Base-by-base conservation (phyloP, 805 yeast species). In the Candida ponderosae region DNA sequence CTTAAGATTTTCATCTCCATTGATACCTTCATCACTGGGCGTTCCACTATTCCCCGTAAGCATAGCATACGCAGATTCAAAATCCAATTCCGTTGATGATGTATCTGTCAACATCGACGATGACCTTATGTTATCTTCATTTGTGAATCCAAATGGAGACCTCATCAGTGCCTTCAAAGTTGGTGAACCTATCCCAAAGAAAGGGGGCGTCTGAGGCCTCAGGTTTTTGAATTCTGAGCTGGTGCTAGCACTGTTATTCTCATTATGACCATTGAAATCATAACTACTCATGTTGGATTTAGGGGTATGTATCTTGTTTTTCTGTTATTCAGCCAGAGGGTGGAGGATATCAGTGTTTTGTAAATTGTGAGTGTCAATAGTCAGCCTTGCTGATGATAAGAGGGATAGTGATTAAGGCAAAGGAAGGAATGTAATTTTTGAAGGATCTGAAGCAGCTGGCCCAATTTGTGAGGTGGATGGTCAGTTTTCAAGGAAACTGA, bases 11-110 rank as follows among this genome's bases (percentile, higher is more conserved):
- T 24, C 28, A 3, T 24, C 28, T 13, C 13, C 13, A 24, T 13
- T 24, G 14, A 6, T 24, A 11, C 6, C 6, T 6, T 7, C 13
- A 11, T n/a, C 28, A 24, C 28, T 10, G 13, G 5, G n/a, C 5
- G 13, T 10, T 11, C 24, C 24, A 3, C n/a, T 11, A 24, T 11
- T 11, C 5, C 28, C 28, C 5, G 54, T 51, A n/a, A 53, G 32
- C 4, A 53, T 34, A 2, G 52, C 56, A 40, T 53, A 53, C 1
- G 58, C 58, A 2, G 51, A 32, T 19, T 53, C 58, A 32, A 53
- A 53, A 32, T 53, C 58, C 46, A 53, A 38, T n/a, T 52, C 51
- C 1, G 46, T 36, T 11, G 28, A 24, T 24, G 28, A 24, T 6
- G 24, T 4, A 21, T 13, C 28, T 7, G 28, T 24, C 7, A 24